phyloP scores from a whole-genome alignment of 2,329 filamentous ascomycete genomes.

The Xylaria sp. region DNA sequence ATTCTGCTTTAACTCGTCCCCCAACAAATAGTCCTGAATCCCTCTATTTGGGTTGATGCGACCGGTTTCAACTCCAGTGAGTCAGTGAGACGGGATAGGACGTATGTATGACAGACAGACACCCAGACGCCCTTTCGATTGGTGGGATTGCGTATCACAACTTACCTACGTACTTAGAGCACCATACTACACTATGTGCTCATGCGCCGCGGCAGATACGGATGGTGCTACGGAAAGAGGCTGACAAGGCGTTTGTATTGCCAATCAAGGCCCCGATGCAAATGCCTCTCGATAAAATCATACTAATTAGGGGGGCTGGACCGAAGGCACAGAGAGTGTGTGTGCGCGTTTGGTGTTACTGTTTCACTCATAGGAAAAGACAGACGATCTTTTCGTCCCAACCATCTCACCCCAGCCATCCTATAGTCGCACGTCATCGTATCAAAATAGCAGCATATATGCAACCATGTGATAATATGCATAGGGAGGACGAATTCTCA shows the following conservation, averaged over 20 bases:
- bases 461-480: slow-evolving; percentile 22
- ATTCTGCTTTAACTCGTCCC: background rate
- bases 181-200: background rate
- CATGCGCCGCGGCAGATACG: slow-evolving; percentile 30
- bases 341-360: slow-evolving; percentile 19
- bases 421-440: slow-evolving; percentile 27
- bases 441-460: slow-evolving; percentile 37
- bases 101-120: background rate
- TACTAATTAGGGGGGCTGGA: slow-evolving; percentile 18
- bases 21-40: background rate
- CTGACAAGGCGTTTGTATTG: slow-evolving; percentile 32
- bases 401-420: slow-evolving; percentile 21
- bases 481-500: slow-evolving; percentile 5
- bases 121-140: slow-evolving; percentile 13
- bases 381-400: slow-evolving; percentile 2
- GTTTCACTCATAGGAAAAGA: slow-evolving; percentile 27
- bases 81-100: slow-evolving; percentile 16
- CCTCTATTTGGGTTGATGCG: background rate
- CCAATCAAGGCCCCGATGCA: slow-evolving; percentile 25
- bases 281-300: background rate
- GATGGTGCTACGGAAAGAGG: slow-evolving; percentile 24
- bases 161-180: slow-evolving; percentile 5
- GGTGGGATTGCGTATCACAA: slow-evolving; percentile 9
- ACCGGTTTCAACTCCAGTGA: slow-evolving; percentile 20
- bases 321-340: background rate